Base-by-base conservation (phyloP, 2,329 filamentous ascomycete genomes). In the Clarireedia hainanense region DNA sequence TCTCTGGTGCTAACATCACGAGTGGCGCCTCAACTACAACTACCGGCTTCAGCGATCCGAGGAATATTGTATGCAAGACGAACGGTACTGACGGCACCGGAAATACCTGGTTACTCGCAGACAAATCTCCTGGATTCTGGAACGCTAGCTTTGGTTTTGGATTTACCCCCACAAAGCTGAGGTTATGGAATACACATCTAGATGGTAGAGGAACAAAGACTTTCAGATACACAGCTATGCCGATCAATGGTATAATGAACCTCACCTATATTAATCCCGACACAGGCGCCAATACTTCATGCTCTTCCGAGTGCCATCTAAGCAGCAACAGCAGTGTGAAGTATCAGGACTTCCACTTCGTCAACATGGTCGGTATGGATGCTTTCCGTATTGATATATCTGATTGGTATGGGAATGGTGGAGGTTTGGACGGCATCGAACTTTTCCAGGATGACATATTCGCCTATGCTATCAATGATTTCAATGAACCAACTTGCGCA, bases 181-280 rank as follows among this genome's bases (percentile, higher is more conserved):
- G 90, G 53, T 75, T 99, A 24, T 90, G 88, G 76, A 99, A 99
- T 72, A 94, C 92, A 2, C 84, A 88, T 63, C 78, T 84, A 52
- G 83, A 94, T 64, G 90, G 88, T 51, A 85, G 91, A 61, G 91
- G 94, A 30, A 96, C 91, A 30, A 88, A 89, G 73, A 88, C 86
- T 0, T 99, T 89, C 74, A 84, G 91, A 57, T 95, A 90, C 68
- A 89, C 89, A 23, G 89, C 91, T 17, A 75, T 92, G 57, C 91
- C 92, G 5, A 83, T 92, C 66, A 85, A 88, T 60, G 94, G 94
- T 52, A 96, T 99, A 69, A 89, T 99, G 84, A 96, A 97, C 72
- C 79, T 99, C 67, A 95, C 91, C 39, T 97, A 94, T 65, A 84
- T 85, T 60, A 90, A 97, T 66, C 85, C 87, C 24, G 75, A 69